These are phyloP conservation scores for Neopestalotiopsis clavispora DNA, from an alignment of 2,329 filamentous ascomycete genomes.

Conservation along the genomic window DNA sequence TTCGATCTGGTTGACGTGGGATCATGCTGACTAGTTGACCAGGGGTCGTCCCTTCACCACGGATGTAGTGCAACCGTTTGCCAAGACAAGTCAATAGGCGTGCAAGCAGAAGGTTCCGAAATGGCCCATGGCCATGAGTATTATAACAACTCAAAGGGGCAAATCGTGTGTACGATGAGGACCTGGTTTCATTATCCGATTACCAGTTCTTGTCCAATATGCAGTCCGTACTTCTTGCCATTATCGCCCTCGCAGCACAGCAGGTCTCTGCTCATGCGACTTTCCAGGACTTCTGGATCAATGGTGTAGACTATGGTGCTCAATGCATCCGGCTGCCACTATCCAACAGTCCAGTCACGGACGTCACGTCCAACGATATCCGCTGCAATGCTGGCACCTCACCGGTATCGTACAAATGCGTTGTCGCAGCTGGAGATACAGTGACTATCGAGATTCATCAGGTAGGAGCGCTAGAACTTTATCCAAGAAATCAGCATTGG, in stretches of 20 bases:
- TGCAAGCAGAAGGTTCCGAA: not conserved
- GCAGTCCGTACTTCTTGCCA: conserved; percentile 35
- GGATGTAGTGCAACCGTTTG: conserved; percentile 13
- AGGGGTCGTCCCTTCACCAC: not conserved
- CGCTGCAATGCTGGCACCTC: conserved; percentile 44
- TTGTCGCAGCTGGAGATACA: conserved; percentile 35
- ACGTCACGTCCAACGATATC: conserved; percentile 43
- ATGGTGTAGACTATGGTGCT: conserved; percentile 41
- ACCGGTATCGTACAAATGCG: conserved; percentile 38
- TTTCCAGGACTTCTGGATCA: conserved; percentile 57
- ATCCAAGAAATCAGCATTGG: not conserved
- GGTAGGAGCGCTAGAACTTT: not conserved
- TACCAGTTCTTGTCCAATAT: conserved; percentile 25
- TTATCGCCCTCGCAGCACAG: conserved; percentile 37
- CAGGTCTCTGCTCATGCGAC: conserved; percentile 52
- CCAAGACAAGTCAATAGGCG: conserved; percentile 11
- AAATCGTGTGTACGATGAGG: not conserved
- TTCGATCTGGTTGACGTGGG: conserved; percentile 1
- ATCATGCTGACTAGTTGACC: not conserved
- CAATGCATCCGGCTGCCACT: conserved; percentile 30
- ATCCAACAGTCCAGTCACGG: conserved; percentile 48
- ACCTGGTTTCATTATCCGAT: not conserved
- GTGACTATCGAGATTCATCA: conserved; percentile 38
- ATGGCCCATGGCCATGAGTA: not conserved
- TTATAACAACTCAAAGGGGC: not conserved